phyloP scores from a whole-genome alignment of 352 stramenopile species.

The Hyaloperonospora arabidopsidis region DNA sequence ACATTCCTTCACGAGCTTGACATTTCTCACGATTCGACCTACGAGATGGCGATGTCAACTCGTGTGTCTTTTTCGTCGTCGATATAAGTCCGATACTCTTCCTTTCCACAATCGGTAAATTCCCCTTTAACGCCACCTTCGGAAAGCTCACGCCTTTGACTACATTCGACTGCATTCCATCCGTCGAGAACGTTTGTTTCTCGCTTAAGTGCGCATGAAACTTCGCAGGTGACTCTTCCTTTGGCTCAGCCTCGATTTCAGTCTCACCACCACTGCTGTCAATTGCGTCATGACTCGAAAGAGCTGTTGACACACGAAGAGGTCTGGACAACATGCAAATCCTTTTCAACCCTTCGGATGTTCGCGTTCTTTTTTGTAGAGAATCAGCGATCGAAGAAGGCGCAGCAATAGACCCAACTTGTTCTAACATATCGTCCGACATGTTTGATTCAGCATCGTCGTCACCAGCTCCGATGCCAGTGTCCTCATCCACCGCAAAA shows the following conservation, averaged over 20 bases:
- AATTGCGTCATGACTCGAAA: slow-evolving; percentile 23
- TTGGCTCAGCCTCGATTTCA: slow-evolving; percentile 53
- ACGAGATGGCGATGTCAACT: not conserved
- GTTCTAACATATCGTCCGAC: slow-evolving; percentile 68
- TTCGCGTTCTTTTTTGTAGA: slow-evolving; percentile 30
- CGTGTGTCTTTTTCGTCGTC: slow-evolving; percentile 16
- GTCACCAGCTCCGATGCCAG: slow-evolving; percentile 12
- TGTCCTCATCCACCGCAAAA: slow-evolving; percentile 5
- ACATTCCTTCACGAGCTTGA: not conserved
- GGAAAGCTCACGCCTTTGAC: slow-evolving; percentile 17
- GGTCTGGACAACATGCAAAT: slow-evolving; percentile 37
- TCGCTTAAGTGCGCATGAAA: too few species aligned
- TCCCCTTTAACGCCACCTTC: slow-evolving; percentile 2
- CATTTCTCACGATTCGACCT: slow-evolving; percentile 14
- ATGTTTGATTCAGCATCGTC: slow-evolving; percentile 49
- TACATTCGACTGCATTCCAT: not conserved
- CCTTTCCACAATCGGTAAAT: not conserved
- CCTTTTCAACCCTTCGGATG: slow-evolving; percentile 24
- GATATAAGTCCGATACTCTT: slow-evolving; percentile 16
- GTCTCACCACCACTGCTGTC: slow-evolving; percentile 56
- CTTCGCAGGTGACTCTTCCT: slow-evolving; percentile 23
- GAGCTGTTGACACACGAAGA: slow-evolving; percentile 27
- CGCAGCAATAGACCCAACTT: slow-evolving; percentile 38
- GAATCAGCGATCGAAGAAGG: slow-evolving; percentile 49
- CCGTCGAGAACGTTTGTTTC: too few species aligned